Evolutionary conservation across 2,329 filamentous ascomycete genomes (phyloP).

Genomic region (Ciborinia camelliae): DNA sequence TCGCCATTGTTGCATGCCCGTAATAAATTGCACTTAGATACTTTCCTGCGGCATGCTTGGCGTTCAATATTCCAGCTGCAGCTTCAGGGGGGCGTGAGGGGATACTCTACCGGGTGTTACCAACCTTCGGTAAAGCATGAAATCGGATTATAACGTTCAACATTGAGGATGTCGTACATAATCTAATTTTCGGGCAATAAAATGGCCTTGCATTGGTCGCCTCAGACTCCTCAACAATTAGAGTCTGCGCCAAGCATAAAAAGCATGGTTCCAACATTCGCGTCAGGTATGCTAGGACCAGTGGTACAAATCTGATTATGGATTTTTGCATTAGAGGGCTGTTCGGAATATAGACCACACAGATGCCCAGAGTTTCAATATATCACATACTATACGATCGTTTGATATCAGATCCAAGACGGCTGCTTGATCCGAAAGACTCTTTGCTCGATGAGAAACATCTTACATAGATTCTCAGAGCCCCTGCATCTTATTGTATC

Average conservation of each 20-base stretch:
- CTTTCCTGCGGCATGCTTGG: not conserved
- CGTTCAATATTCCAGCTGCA: not conserved
- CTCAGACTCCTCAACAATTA: not conserved
- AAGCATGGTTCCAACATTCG: not conserved
- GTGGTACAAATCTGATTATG: not conserved
- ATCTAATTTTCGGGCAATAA: not conserved
- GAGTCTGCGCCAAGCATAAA: not conserved
- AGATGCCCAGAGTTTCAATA: too few species aligned
- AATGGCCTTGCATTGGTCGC: not conserved
- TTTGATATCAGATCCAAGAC: not conserved
- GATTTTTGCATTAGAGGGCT: not conserved
- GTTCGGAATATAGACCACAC: too few species aligned
- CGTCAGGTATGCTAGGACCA: not conserved
- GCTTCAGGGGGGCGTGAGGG: not conserved
- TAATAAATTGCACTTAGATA: not conserved
- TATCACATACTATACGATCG: not conserved
- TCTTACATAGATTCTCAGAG: not conserved
- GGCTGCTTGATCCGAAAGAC: not conserved
- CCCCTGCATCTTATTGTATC: not conserved
- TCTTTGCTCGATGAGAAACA: not conserved
- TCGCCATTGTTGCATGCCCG: not conserved
- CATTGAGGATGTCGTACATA: not conserved
- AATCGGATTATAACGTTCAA: not conserved
- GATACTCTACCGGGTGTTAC: not conserved
- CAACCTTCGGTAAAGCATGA: not conserved